Conservation (phyloP, 306 rosid genomes). For the Carpinus fangiana region DNA sequence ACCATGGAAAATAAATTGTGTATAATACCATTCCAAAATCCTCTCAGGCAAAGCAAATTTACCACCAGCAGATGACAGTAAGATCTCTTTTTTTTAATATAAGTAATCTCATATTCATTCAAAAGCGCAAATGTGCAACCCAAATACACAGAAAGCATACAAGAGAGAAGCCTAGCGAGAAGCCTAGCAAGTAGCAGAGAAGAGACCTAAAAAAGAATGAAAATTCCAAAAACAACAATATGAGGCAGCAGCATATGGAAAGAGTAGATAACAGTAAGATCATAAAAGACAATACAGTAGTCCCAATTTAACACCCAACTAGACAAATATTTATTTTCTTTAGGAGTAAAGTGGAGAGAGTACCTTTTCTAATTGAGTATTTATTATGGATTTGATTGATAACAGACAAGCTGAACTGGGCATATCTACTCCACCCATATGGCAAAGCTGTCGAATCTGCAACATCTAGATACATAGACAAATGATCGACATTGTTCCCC, state of each 20-base stretch:
- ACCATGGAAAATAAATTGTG: background rate
- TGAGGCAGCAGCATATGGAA: no score
- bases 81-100: no score
- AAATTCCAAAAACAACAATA: no score
- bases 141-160: no score
- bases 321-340: background rate
- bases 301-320: background rate
- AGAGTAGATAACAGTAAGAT: background rate
- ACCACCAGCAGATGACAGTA: background rate
- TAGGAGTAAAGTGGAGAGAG: slow-evolving; percentile 5
- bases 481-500: slow-evolving; percentile 42
- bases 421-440: slow-evolving; percentile 43
- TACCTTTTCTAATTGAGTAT: slow-evolving; percentile 41
- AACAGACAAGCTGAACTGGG: slow-evolving; percentile 39
- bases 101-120: no score
- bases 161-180: no score
- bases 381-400: slow-evolving; percentile 34
- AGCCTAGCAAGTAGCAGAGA: no score
- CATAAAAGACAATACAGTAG: background rate
- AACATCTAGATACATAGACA: slow-evolving; percentile 44
- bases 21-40: background rate
- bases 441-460: slow-evolving; percentile 38
- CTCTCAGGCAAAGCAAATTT: background rate
- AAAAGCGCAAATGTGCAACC: no score
- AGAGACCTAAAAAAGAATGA: no score